These are phyloP conservation scores for Coleophoma crateriformis DNA, from an alignment of 2,329 filamentous ascomycete species.

Conservation along the genomic window DNA sequence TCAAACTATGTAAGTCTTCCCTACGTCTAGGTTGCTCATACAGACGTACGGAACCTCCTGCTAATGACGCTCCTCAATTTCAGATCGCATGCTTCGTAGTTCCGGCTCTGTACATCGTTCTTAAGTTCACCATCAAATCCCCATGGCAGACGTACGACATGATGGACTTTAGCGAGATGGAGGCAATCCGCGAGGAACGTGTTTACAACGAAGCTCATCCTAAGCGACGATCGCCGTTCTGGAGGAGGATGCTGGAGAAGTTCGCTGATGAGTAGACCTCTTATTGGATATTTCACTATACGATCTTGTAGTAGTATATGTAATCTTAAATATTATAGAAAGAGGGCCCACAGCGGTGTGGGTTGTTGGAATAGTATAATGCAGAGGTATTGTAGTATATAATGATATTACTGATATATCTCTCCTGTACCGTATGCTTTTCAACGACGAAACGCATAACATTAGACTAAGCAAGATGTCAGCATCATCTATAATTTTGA, in stretches of 20 bases:
- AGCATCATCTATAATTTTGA: not conserved
- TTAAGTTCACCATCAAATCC: not conserved
- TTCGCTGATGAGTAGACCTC: not conserved
- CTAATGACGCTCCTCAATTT: not conserved
- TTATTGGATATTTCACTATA: not conserved
- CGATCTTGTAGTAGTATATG: no score
- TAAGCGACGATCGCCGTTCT: not conserved
- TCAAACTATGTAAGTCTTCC: not conserved
- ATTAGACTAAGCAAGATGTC: not conserved
- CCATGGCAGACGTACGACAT: not conserved
- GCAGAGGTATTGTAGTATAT: no score
- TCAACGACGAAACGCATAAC: not conserved
- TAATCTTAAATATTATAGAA: no score
- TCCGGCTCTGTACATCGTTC: not conserved
- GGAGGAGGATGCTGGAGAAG: slow-evolving; percentile 1
- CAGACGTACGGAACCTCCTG: no score
- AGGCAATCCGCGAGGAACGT: not conserved
- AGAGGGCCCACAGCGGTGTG: no score
- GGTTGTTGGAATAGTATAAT: no score
- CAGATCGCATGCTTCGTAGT: not conserved
- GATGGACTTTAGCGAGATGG: not conserved
- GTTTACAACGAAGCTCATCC: not conserved
- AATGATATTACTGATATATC: no score
- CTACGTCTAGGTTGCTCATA: not conserved
- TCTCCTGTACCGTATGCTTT: no score